A percentile compares a stretch with the other conserved stretches of the same genome.
Conservation (phyloP, 768 basidiomycete genomes). For the Rhodotorula toruloides region DNA sequence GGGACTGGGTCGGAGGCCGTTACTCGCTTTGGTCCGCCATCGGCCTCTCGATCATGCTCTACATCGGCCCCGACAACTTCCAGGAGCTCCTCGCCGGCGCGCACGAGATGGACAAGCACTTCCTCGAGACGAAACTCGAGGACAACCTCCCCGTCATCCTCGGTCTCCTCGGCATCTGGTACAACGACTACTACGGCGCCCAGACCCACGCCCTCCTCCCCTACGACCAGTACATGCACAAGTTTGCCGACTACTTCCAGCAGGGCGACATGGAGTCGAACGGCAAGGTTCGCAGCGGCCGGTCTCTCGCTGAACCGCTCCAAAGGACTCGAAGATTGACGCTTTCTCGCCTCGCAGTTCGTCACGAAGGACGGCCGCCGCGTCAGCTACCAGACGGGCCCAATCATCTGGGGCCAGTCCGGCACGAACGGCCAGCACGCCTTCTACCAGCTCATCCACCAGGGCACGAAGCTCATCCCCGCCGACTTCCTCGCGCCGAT, state of each 20-base stretch:
- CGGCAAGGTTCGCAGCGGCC: constrained; percentile 57
- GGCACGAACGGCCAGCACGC: constrained; percentile 98
- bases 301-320: not conserved
- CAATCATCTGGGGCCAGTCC: constrained; percentile 97
- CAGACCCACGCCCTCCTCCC: constrained; percentile 94
- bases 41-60: constrained; percentile 86
- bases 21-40: constrained; percentile 99
- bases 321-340: not conserved
- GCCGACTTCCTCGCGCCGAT: constrained; percentile 88
- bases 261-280: constrained; percentile 99
- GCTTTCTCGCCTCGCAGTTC: constrained; percentile 48
- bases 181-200: constrained; percentile 96
- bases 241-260: constrained; percentile 99
- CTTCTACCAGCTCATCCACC: constrained; percentile 78
- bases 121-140: constrained; percentile 79
- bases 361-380: constrained; percentile 89
- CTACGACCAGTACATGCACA: constrained; percentile 98
- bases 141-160: constrained; percentile 86
- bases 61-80: constrained; percentile 91
- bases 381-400: constrained; percentile 96
- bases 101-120: constrained; percentile 97
- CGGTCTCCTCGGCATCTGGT: constrained; percentile 90
- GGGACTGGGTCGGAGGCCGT: constrained; percentile 99
- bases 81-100: constrained; percentile 82
- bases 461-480: constrained; percentile 86